A percentile compares a stretch with the other conserved stretches of the same genome.
Conservation (phyloP, 306 rosid species). For the Prunus mongolica region DNA sequence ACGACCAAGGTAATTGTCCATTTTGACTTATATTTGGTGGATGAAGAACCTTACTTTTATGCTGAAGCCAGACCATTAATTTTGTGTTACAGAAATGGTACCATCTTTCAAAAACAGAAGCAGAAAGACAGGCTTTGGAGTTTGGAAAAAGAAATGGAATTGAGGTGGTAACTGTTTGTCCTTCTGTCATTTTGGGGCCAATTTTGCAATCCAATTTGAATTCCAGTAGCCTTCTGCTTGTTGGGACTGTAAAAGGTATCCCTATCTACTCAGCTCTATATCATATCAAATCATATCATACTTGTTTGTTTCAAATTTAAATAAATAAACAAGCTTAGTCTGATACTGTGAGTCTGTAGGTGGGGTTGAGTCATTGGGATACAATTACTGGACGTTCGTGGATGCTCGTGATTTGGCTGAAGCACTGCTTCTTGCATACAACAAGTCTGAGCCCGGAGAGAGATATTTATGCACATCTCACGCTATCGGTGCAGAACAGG, state of each 20-base stretch:
- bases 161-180: conserved; percentile 45
- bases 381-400: conserved; percentile 28
- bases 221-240: conserved; percentile 38
- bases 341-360: neutral
- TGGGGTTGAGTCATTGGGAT: conserved; percentile 34
- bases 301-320: too few relatives aligned
- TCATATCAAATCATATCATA: too few relatives aligned
- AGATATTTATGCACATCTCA: conserved; percentile 45
- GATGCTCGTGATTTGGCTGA: conserved; percentile 44
- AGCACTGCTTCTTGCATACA: conserved; percentile 42
- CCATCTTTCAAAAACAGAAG: conserved; percentile 55
- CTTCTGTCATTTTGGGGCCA: conserved; percentile 44
- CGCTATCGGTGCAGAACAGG: conserved; percentile 4
- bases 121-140: conserved; percentile 51
- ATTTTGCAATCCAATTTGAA: conserved; percentile 45
- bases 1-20: conserved; percentile 17
- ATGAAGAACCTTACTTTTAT: neutral
- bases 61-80: neutral
- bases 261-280: too few relatives aligned
- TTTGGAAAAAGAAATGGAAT: conserved; percentile 50
- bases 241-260: conserved; percentile 39
- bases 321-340: too few relatives aligned
- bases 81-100: conserved; percentile 55
- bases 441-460: conserved; percentile 43
- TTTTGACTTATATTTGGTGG: too few relatives aligned